Evolutionary conservation across 306 rosid species (phyloP).

Genomic region (Malus sieversii): DNA sequence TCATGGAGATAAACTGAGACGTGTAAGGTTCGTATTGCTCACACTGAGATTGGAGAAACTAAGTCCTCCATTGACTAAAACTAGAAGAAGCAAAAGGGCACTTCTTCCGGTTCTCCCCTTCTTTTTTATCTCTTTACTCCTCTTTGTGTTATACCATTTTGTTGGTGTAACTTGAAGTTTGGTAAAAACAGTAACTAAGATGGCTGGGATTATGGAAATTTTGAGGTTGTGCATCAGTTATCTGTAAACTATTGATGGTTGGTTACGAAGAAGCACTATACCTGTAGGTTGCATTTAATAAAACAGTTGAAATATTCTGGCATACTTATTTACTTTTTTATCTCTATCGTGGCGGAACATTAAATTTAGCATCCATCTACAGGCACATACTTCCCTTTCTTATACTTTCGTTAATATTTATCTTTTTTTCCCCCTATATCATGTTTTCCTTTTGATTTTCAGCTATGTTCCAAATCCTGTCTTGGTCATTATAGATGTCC

Average conservation of each 20-base stretch:
- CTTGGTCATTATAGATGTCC: conserved; percentile 78
- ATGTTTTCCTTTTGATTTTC: not conserved
- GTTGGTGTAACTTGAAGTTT: not conserved
- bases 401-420: not conserved
- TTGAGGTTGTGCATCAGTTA: not conserved
- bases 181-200: not conserved
- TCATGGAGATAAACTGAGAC: not conserved
- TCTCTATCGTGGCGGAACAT: not conserved
- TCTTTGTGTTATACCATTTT: not conserved
- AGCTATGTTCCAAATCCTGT: conserved; percentile 80
- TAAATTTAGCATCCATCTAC: not conserved
- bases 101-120: not conserved
- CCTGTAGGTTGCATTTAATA: not conserved
- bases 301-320: not conserved
- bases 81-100: not conserved
- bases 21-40: not conserved
- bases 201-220: not conserved
- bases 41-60: not conserved
- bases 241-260: not conserved
- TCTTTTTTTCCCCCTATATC: not conserved
- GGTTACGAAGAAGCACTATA: not conserved
- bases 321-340: not conserved
- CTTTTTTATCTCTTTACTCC: not conserved
- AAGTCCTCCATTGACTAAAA: not conserved
- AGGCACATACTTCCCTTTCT: no score